phyloP scores from a whole-genome alignment of 495 filamentous ascomycete species.

The Margaritispora aquatica region DNA sequence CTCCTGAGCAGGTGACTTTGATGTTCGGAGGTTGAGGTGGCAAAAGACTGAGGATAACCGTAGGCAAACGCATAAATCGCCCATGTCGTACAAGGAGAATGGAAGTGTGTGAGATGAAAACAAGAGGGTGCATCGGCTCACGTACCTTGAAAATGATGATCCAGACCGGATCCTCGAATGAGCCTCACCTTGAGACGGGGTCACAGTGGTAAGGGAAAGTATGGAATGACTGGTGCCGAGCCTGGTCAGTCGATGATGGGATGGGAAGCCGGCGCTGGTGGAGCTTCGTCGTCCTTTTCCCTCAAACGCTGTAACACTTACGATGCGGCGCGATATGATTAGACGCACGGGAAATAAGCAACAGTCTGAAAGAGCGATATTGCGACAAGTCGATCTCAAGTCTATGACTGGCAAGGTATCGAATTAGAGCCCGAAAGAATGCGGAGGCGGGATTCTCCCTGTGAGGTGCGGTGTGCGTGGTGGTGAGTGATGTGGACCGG shows the following conservation, averaged over 20 bases:
- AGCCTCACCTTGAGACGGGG: not conserved
- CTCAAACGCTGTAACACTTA: not conserved
- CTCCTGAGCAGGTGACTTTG: not conserved
- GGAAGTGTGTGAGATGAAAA: too few species aligned
- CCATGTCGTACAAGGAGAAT: not conserved
- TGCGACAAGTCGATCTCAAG: not conserved
- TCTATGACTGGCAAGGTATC: not conserved
- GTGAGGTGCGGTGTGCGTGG: not conserved
- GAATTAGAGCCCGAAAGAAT: not conserved
- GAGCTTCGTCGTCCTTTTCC: not conserved
- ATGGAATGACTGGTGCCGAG: constrained; percentile 12
- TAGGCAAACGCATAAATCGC: constrained; percentile 6
- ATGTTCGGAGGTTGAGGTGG: constrained; percentile 1
- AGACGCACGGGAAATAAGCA: not conserved
- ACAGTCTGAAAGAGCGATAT: not conserved
- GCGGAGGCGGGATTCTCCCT: not conserved
- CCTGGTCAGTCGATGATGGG: not conserved
- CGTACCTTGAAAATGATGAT: not conserved
- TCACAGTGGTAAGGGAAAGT: not conserved
- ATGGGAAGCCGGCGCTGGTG: not conserved
- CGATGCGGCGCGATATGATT: not conserved
- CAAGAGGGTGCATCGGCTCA: not conserved
- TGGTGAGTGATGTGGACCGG: not conserved
- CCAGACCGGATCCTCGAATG: not conserved
- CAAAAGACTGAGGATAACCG: constrained; percentile 5